Conservation (phyloP, 768 basidiomycete species). For the Termitomyces sp. region DNA sequence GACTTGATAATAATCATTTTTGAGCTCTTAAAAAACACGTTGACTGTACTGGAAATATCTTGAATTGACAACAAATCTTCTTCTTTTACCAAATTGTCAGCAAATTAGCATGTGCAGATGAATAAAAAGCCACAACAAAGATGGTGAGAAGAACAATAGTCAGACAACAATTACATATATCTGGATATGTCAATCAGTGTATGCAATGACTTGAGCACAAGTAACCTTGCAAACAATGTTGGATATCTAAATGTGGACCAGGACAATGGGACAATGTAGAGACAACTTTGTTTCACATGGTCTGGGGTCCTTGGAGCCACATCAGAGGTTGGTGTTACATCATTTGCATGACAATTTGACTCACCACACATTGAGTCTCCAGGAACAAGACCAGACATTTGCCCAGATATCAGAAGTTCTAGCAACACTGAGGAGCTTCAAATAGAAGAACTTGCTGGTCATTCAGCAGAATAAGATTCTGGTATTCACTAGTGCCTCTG, state of each 20-base stretch:
- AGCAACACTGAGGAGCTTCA: neutral
- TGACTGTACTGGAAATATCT: neutral
- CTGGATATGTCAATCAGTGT: neutral
- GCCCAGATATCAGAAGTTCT: neutral
- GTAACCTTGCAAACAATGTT: neutral
- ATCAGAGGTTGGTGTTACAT: neutral
- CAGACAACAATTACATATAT: neutral
- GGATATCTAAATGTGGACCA: conserved; percentile 8
- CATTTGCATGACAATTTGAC: neutral
- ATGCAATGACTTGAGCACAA: neutral
- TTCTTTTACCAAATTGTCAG: neutral
- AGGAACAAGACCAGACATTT: neutral
- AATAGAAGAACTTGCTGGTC: neutral
- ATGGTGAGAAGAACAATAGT: neutral
- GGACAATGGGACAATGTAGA: conserved; percentile 11
- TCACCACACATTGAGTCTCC: neutral
- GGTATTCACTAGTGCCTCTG: neutral
- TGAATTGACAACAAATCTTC: no score
- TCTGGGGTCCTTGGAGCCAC: neutral
- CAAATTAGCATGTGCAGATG: neutral
- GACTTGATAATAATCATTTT: neutral
- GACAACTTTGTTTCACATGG: conserved; percentile 5
- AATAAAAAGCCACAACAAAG: neutral
- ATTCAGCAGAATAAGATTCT: neutral
- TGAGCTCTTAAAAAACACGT: neutral